phyloP scores from a whole-genome alignment of 2,329 filamentous ascomycete species.

The Harringtonia lauricola region DNA sequence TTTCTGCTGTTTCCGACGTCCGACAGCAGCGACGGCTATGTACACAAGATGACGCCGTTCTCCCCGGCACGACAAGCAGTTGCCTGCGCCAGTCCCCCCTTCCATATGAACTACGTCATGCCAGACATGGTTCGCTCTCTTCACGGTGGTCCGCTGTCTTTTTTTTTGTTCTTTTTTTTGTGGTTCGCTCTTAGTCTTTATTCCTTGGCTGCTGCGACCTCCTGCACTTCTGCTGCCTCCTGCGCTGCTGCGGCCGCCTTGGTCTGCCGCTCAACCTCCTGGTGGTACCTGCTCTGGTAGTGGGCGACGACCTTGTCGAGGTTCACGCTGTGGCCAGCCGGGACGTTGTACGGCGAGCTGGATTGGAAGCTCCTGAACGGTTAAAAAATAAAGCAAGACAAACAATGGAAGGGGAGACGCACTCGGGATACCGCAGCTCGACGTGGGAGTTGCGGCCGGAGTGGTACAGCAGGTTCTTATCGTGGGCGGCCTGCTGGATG shows the following conservation, averaged over 20 bases:
- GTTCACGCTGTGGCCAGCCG: constrained; percentile 42
- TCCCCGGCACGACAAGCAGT: too few relatives aligned
- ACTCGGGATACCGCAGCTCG: constrained; percentile 48
- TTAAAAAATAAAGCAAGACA: too few relatives aligned
- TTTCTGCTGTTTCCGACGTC: too few relatives aligned
- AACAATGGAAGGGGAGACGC: constrained; percentile 24
- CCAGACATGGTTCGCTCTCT: too few relatives aligned
- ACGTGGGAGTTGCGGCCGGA: constrained; percentile 32
- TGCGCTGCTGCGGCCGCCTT: constrained; percentile 25
- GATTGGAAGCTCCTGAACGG: constrained; percentile 33
- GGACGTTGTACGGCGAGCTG: constrained; percentile 41
- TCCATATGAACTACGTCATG: background rate
- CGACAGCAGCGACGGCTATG: too few relatives aligned
- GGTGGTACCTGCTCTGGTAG: constrained; percentile 41
- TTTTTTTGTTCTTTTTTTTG: too few relatives aligned
- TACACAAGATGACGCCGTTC: too few relatives aligned
- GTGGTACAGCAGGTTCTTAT: constrained; percentile 43
- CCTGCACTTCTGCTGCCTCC: constrained; percentile 27
- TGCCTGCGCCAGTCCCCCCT: background rate
- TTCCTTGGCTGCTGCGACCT: too few relatives aligned
- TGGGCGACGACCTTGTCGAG: constrained; percentile 46
- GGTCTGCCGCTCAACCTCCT: constrained; percentile 44
- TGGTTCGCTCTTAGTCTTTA: too few relatives aligned
- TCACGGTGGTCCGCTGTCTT: too few relatives aligned
- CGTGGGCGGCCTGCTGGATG: constrained; percentile 44